Evolutionary conservation across 2,329 filamentous ascomycete genomes (phyloP).

Genomic region (Teratosphaeriaceae sp.): DNA sequence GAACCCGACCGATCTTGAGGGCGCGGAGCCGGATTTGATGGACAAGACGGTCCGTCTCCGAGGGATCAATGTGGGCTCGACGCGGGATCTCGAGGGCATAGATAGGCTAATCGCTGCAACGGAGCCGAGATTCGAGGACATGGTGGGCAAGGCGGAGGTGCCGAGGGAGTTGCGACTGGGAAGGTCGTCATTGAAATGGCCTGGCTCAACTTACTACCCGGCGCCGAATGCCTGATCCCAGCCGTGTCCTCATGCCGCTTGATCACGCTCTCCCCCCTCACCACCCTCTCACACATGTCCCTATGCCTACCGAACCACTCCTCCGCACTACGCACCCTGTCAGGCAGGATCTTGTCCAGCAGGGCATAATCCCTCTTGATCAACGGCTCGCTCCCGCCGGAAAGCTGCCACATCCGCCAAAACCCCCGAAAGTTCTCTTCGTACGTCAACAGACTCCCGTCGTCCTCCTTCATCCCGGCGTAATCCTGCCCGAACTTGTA

Average conservation of each 20-base stretch:
- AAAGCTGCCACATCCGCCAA: conserved; percentile 43
- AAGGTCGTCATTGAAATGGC: too few relatives aligned
- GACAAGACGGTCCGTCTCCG: too few relatives aligned
- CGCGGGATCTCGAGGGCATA: too few relatives aligned
- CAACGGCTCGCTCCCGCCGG: conserved; percentile 36
- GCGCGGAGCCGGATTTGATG: too few relatives aligned
- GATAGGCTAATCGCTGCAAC: too few relatives aligned
- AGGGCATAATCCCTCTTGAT: conserved; percentile 42
- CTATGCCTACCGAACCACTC: conserved; percentile 37
- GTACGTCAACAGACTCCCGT: conserved; percentile 32
- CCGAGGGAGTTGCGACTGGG: too few relatives aligned
- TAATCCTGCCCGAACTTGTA: not conserved
- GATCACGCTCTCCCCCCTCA: not conserved
- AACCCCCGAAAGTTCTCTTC: conserved; percentile 47
- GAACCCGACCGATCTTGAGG: too few relatives aligned
- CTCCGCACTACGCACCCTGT: conserved; percentile 41
- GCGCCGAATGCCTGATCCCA: too few relatives aligned
- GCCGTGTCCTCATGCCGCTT: conserved; percentile 1
- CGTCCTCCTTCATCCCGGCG: conserved; percentile 20
- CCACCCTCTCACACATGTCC: conserved; percentile 1
- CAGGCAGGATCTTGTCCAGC: conserved; percentile 47
- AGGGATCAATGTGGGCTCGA: too few relatives aligned
- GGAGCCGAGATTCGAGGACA: too few relatives aligned
- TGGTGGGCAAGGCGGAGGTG: too few relatives aligned
- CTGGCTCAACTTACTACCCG: too few relatives aligned